phyloP scores from a whole-genome alignment of 2,329 filamentous ascomycete genomes.

The Stagonosporopsis vannaccii region DNA sequence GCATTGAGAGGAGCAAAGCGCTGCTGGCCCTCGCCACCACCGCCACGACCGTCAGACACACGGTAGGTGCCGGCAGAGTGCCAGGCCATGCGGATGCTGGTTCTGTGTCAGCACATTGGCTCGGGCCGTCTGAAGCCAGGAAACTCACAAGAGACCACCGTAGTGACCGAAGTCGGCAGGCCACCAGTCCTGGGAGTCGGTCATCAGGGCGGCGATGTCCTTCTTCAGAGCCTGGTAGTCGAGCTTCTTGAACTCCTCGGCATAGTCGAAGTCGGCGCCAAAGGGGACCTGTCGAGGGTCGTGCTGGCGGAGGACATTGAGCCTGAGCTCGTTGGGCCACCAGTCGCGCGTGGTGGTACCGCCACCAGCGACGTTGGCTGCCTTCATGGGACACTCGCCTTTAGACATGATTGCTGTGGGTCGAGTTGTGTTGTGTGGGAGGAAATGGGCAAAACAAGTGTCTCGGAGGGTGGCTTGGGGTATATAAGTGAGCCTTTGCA shows the following conservation, averaged over 20 bases:
- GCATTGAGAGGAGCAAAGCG: conserved; percentile 82
- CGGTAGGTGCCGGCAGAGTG: conserved; percentile 82
- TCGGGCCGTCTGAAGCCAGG: not conserved
- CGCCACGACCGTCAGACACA: conserved; percentile 76
- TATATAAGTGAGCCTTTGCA: conserved; percentile 31
- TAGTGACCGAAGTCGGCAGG: conserved; percentile 84
- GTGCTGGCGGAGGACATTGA: conserved; percentile 78
- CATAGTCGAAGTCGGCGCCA: conserved; percentile 73
- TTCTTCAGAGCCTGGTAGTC: conserved; percentile 77
- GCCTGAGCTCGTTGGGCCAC: conserved; percentile 74
- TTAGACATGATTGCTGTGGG: conserved; percentile 39
- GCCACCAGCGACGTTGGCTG: conserved; percentile 58
- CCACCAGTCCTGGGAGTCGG: conserved; percentile 82
- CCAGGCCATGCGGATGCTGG: conserved; percentile 76
- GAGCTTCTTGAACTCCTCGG: conserved; percentile 73
- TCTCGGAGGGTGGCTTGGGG: conserved; percentile 15
- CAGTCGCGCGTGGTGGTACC: conserved; percentile 75
- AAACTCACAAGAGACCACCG: conserved; percentile 70
- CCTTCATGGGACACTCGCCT: conserved; percentile 46
- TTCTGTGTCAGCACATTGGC: conserved; percentile 7
- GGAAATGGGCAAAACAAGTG: conserved; percentile 11
- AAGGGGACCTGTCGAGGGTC: conserved; percentile 69
- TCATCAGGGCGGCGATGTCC: conserved; percentile 75
- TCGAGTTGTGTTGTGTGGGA: conserved; percentile 20
- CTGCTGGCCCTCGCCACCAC: conserved; percentile 77